Conservation (phyloP, 768 basidiomycete genomes). For the Lentinula raphanica region DNA sequence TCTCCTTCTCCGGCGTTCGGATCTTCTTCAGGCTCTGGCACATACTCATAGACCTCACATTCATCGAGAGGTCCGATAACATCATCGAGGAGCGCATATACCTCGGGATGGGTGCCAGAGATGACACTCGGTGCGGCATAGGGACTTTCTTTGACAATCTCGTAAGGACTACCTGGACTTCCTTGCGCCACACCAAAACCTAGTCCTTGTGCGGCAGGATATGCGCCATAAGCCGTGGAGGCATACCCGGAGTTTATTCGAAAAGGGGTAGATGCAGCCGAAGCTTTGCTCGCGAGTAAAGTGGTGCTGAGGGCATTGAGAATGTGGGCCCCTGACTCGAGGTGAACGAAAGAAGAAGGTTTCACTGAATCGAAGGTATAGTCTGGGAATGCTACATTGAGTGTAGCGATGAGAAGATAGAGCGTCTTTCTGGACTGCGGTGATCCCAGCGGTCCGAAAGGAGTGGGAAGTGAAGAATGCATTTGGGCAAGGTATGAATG, state of each 20-base stretch:
- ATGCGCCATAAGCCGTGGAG: slow-evolving; percentile 2
- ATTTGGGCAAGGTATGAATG: slow-evolving; percentile 74
- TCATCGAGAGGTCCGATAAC: slow-evolving; percentile 78
- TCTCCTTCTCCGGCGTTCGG: slow-evolving; percentile 84
- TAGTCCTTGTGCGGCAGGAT: slow-evolving; percentile 4
- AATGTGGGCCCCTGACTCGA: slow-evolving; percentile 73
- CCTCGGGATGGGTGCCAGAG: slow-evolving; percentile 80
- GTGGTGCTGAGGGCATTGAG: slow-evolving; percentile 84
- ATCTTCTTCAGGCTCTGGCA: slow-evolving; percentile 89
- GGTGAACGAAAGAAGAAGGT: slow-evolving; percentile 84
- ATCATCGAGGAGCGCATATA: slow-evolving; percentile 85
- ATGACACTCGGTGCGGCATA: slow-evolving; percentile 67
- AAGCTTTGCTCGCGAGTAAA: slow-evolving; percentile 52
- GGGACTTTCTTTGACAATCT: slow-evolving; percentile 55
- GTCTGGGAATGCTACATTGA: slow-evolving; percentile 97
- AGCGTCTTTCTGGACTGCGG: slow-evolving; percentile 84
- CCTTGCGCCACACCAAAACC: neutral
- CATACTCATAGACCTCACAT: slow-evolving; percentile 94
- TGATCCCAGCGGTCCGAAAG: slow-evolving; percentile 89
- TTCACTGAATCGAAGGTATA: slow-evolving; percentile 93
- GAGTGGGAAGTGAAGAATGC: slow-evolving; percentile 69
- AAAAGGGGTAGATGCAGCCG: slow-evolving; percentile 30
- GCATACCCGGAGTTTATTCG: slow-evolving; percentile 31
- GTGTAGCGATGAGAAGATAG: slow-evolving; percentile 91
- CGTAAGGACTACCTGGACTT: slow-evolving; percentile 34